A percentile compares a stretch with the other conserved stretches of the same genome.
Conservation (phyloP, 345 rosid species). For the Aegle marmelos region DNA sequence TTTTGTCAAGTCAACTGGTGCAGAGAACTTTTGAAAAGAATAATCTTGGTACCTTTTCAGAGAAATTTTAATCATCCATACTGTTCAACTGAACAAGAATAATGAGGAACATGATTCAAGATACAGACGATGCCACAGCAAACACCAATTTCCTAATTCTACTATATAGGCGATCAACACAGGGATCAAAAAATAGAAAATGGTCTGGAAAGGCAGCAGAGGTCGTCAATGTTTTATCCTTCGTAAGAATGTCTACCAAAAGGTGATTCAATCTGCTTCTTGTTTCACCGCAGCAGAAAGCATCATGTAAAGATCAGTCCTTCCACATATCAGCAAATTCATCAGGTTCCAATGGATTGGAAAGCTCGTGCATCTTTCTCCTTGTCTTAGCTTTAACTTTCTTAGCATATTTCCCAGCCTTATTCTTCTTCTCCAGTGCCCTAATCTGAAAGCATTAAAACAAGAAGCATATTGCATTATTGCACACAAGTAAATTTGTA, state of each 20-base stretch:
- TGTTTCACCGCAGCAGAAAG: background rate
- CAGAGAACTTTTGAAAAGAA: no score
- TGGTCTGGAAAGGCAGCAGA: background rate
- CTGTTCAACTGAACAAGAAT: background rate
- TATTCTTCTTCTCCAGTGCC: constrained; percentile 69
- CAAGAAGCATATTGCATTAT: background rate
- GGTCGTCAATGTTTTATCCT: background rate
- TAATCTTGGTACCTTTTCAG: background rate
- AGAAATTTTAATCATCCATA: background rate
- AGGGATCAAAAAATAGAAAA: background rate
- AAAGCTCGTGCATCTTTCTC: constrained; percentile 79
- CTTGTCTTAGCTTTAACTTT: constrained; percentile 91
- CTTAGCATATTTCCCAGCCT: constrained; percentile 77
- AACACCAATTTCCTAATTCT: background rate
- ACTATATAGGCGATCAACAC: background rate
- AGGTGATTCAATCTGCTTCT: background rate
- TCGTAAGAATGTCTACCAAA: background rate
- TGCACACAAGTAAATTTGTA: background rate
- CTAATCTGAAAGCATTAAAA: constrained; percentile 52
- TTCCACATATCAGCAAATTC: constrained; percentile 96
- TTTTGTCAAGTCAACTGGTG: no score
- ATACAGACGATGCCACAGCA: background rate
- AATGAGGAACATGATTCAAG: background rate
- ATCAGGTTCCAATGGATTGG: constrained; percentile 85
- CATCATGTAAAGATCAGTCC: constrained; percentile 25